Evolutionary conservation across 805 yeast genomes (phyloP).

Genomic region (Metschnikowia kofuensis): DNA sequence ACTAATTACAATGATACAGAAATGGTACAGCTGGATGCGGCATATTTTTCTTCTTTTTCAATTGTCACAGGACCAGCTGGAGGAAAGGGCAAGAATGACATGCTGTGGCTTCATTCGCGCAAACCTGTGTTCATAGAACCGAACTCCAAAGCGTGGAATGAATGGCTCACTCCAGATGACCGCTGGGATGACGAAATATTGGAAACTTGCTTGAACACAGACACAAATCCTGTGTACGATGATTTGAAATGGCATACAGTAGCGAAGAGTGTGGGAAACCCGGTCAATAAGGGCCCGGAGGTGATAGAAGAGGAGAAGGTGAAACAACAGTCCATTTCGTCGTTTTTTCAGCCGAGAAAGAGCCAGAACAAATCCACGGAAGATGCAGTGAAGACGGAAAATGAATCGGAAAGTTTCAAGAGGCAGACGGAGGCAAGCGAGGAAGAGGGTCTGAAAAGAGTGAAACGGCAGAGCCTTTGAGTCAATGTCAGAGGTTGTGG

Average conservation of each 20-base stretch:
- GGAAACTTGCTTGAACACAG: slow-evolving; percentile 37
- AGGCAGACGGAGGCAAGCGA: neutral
- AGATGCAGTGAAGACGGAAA: neutral
- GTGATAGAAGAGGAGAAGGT: slow-evolving; percentile 30
- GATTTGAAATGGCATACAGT: slow-evolving; percentile 56
- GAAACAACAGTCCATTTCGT: slow-evolving; percentile 14
- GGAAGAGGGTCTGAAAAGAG: neutral
- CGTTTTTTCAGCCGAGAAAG: slow-evolving; percentile 12
- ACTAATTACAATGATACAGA: slow-evolving; percentile 22
- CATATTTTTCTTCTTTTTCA: slow-evolving; percentile 50
- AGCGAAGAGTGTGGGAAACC: slow-evolving; percentile 60
- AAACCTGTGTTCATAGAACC: slow-evolving; percentile 75
- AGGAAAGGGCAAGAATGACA: slow-evolving; percentile 39
- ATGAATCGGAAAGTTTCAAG: neutral
- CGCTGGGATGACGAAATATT: slow-evolving; percentile 40
- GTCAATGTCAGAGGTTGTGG: too few species aligned
- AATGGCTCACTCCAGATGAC: slow-evolving; percentile 56
- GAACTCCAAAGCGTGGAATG: slow-evolving; percentile 51
- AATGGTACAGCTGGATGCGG: slow-evolving; percentile 13
- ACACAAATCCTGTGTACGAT: slow-evolving; percentile 27
- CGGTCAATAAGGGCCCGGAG: slow-evolving; percentile 41
- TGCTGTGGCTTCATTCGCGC: slow-evolving; percentile 70
- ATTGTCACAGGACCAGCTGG: slow-evolving; percentile 70
- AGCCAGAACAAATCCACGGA: neutral
- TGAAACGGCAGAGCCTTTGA: neutral